Base-by-base conservation (phyloP, 352 stramenopile species). In the Globisporangium yorkense region DNA sequence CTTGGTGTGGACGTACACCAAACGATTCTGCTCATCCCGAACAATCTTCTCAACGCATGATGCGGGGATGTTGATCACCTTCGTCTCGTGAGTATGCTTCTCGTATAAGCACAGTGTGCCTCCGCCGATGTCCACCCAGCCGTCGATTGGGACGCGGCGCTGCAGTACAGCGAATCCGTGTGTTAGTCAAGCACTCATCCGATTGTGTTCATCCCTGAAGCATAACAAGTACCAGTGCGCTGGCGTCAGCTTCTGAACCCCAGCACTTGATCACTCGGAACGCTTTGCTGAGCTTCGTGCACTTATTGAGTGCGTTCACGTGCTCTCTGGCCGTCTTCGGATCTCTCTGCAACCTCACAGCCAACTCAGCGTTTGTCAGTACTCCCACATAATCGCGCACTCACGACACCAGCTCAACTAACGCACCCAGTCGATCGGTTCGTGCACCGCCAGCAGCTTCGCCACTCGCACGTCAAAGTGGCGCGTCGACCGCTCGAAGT, bases 61-160 rank as follows among this genome's bases (percentile, higher is more conserved):
- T 50, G 81, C 75, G 8, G 78, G 78, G 15, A 88, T 61, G 44
- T 88, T 88, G 46, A 78, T 67, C 21, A 88, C 62, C 9, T 70
- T 73, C 0, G 73, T 76, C 35, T 82, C 64, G 33, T n/a, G 59
- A 2, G 58, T 56, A 9, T 73, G 56, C 13, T 67, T 68, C 44
- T 69, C 76, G 56, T 88, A 88, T 44, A 85, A 85, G 2, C 65
- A 84, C 33, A 69, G 66, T 7, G 63, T 80, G 0, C 59, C 77
- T 1, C 53, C 62, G 0, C 78, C 75, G 52, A 85, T 66, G 56
- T 88, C 78, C 18, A 84, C 49, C 75, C 75, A 85, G 40, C 73
- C 64, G 46, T 85, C 75, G 9, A 84, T 67, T 46, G 56, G 51
- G 48, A 80, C 66, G 5, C 66, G 71, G 12, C 65, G 57, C 75